Evolutionary conservation across 2,329 filamentous ascomycete genomes (phyloP).

Genomic region (Elsinoe arachidis): DNA sequence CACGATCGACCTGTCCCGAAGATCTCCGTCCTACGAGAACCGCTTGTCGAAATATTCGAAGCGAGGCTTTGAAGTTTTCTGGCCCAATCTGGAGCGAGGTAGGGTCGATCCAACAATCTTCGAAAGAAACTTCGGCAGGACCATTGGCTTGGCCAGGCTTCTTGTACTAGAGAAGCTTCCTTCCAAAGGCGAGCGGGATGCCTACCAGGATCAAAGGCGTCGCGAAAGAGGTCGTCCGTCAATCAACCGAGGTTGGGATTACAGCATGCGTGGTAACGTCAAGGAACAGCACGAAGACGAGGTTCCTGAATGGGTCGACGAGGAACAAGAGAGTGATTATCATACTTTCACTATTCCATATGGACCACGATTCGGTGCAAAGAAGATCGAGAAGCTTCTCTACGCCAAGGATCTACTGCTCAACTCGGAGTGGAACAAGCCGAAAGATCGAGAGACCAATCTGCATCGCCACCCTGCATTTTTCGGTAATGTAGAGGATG

Average conservation of each 20-base stretch:
- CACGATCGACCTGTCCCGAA: slow-evolving; percentile 66
- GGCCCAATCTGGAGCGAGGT: slow-evolving; percentile 64
- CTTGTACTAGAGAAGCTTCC: slow-evolving; percentile 74
- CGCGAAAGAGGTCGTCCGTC: slow-evolving; percentile 61
- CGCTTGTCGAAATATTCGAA: slow-evolving; percentile 78
- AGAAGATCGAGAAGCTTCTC: slow-evolving; percentile 70
- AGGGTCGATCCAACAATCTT: slow-evolving; percentile 78
- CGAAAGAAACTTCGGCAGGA: slow-evolving; percentile 68
- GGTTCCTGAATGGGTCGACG: slow-evolving; percentile 71
- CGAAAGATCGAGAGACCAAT: slow-evolving; percentile 64
- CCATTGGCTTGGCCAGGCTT: slow-evolving; percentile 67
- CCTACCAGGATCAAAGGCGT: slow-evolving; percentile 62
- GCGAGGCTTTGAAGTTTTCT: slow-evolving; percentile 76
- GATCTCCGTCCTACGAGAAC: slow-evolving; percentile 82
- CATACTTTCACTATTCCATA: slow-evolving; percentile 60
- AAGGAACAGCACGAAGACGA: slow-evolving; percentile 73
- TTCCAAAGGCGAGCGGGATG: slow-evolving; percentile 56
- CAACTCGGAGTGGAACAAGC: slow-evolving; percentile 79
- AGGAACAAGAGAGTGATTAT: slow-evolving; percentile 70
- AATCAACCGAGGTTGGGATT: slow-evolving; percentile 36
- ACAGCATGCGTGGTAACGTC: slow-evolving; percentile 57
- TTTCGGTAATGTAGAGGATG: slow-evolving; percentile 66
- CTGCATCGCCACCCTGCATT: slow-evolving; percentile 80
- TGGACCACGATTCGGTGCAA: slow-evolving; percentile 47
- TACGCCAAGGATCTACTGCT: slow-evolving; percentile 74